Conservation (phyloP, 2,329 filamentous ascomycete genomes). For the Trichoderma arundinaceum region DNA sequence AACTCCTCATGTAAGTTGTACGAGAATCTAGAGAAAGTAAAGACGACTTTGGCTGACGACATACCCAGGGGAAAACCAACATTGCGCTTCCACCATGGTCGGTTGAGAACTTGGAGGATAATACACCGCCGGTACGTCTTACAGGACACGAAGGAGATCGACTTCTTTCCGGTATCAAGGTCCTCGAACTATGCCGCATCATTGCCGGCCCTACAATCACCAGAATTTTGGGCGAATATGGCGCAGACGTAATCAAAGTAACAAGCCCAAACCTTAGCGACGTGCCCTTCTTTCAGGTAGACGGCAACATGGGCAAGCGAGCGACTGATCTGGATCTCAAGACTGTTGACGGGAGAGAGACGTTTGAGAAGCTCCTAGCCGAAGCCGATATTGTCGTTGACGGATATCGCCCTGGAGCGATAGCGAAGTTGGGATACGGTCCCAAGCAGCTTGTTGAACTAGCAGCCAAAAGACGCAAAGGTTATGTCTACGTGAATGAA, state of each 20-base stretch:
- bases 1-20: slow-evolving; percentile 51
- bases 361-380: slow-evolving; percentile 64
- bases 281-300: slow-evolving; percentile 74
- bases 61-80: slow-evolving; percentile 52
- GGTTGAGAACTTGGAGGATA: slow-evolving; percentile 56
- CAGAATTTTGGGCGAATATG: slow-evolving; percentile 74
- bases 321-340: slow-evolving; percentile 68
- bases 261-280: slow-evolving; percentile 71
- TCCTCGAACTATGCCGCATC: slow-evolving; percentile 76
- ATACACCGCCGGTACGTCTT: slow-evolving; percentile 55
- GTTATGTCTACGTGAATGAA: slow-evolving; percentile 71
- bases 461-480: slow-evolving; percentile 61
- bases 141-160: slow-evolving; percentile 36
- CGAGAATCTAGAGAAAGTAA: too few species aligned
- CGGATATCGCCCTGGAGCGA: slow-evolving; percentile 70
- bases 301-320: slow-evolving; percentile 75
- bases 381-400: slow-evolving; percentile 70
- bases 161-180: slow-evolving; percentile 66
- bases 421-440: slow-evolving; percentile 68
- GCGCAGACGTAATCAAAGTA: slow-evolving; percentile 74
- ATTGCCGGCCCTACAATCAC: slow-evolving; percentile 78
- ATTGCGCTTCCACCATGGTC: slow-evolving; percentile 53
- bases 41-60: background rate
- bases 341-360: slow-evolving; percentile 54
- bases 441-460: slow-evolving; percentile 59